Conservation (phyloP, 2,329 filamentous ascomycete genomes). For the Fusarium irregulare region DNA sequence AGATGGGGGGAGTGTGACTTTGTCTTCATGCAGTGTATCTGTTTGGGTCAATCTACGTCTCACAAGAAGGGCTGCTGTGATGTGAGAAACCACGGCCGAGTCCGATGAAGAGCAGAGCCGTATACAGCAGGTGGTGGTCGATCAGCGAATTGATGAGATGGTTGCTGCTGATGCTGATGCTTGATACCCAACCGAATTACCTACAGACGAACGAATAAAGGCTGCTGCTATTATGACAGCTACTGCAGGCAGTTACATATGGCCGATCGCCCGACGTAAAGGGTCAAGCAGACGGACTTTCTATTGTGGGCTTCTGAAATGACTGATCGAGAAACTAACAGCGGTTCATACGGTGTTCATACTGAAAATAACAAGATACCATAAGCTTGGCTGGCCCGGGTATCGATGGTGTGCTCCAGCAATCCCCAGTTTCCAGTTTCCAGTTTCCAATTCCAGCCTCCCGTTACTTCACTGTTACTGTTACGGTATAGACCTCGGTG, state of each 20-base stretch:
- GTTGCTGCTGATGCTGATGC: slow-evolving; percentile 11
- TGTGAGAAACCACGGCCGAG: background rate
- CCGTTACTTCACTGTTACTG: background rate
- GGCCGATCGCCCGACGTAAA: slow-evolving; percentile 27
- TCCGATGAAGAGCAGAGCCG: slow-evolving; percentile 10
- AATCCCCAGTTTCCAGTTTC: slow-evolving; percentile 32
- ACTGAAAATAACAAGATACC: background rate
- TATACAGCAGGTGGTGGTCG: slow-evolving; percentile 28
- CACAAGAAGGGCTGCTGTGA: slow-evolving; percentile 10
- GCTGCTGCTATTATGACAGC: background rate
- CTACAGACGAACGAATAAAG: background rate
- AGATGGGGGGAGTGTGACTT: background rate
- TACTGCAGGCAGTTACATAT: background rate
- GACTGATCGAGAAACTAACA: background rate
- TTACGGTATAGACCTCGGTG: slow-evolving; percentile 28
- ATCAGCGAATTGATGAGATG: slow-evolving; percentile 22
- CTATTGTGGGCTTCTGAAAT: background rate
- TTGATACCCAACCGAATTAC: slow-evolving; percentile 1
- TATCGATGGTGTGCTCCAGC: slow-evolving; percentile 33
- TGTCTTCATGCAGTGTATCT: slow-evolving; percentile 8
- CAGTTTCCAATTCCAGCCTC: background rate
- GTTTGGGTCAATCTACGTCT: background rate
- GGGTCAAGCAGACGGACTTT: background rate
- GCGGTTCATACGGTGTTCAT: background rate
- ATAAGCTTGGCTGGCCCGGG: slow-evolving; percentile 23